Evolutionary conservation across 2,329 filamentous ascomycete genomes (phyloP).

Genomic region (Trichoderma koningiopsis): DNA sequence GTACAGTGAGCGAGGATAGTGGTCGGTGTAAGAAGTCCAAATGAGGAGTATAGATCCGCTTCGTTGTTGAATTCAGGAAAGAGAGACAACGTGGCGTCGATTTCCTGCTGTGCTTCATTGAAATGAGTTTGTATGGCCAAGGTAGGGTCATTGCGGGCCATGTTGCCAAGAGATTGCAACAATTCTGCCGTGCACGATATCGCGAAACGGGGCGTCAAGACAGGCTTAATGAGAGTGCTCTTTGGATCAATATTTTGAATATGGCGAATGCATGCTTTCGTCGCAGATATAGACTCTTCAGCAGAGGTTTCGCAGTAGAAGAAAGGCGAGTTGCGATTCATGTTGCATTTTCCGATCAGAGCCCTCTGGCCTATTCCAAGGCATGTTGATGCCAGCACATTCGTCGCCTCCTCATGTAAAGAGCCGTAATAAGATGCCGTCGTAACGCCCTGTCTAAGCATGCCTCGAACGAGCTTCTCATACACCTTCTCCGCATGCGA

Average conservation of each 20-base stretch:
- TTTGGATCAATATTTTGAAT: constrained; percentile 49
- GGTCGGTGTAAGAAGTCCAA: constrained; percentile 54
- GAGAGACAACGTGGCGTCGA: constrained; percentile 54
- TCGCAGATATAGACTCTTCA: constrained; percentile 52
- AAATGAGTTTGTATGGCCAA: constrained; percentile 68
- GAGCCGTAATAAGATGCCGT: constrained; percentile 64
- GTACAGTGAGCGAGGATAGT: constrained; percentile 70
- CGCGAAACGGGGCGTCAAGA: constrained; percentile 63
- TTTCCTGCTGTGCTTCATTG: constrained; percentile 65
- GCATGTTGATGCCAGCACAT: constrained; percentile 58
- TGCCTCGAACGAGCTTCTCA: constrained; percentile 54
- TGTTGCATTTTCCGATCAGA: constrained; percentile 64
- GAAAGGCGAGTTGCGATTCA: constrained; percentile 58
- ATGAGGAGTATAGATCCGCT: constrained; percentile 60
- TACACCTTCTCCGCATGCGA: constrained; percentile 57
- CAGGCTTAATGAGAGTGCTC: constrained; percentile 48
- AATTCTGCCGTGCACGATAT: constrained; percentile 60
- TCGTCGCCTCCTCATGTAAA: constrained; percentile 57
- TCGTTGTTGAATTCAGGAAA: constrained; percentile 61
- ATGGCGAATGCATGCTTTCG: constrained; percentile 51
- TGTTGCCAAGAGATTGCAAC: constrained; percentile 56
- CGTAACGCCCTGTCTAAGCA: constrained; percentile 63
- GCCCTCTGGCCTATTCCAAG: constrained; percentile 58
- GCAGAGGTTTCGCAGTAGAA: constrained; percentile 53
- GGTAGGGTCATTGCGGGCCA: constrained; percentile 50